phyloP scores from a whole-genome alignment of 192 early-diverging fungal genomes.

The Rhizophagus prolifer region DNA sequence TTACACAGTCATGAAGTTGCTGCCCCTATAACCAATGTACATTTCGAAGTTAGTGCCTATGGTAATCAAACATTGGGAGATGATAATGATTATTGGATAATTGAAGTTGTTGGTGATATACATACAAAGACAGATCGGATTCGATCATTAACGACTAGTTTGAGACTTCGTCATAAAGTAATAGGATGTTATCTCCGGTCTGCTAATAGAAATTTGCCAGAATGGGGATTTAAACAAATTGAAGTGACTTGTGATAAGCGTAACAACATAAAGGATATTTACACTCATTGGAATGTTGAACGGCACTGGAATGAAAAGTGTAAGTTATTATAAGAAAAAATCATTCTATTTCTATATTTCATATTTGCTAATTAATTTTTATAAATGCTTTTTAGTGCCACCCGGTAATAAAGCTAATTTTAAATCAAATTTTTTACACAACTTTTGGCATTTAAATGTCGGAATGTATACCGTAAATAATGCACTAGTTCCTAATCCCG shows the following conservation, averaged over 20 bases:
- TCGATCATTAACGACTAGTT: constrained; percentile 74
- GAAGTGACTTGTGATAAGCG: constrained; percentile 87
- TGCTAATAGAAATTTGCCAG: constrained; percentile 73
- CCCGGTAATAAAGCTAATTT: constrained; percentile 60
- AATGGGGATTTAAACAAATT: constrained; percentile 96
- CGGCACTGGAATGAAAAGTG: constrained; percentile 73
- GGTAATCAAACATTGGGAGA: constrained; percentile 75
- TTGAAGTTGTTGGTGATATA: constrained; percentile 79
- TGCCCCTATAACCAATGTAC: constrained; percentile 69
- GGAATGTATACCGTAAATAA: constrained; percentile 98
- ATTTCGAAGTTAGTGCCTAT: constrained; percentile 91
- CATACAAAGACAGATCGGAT: constrained; percentile 48
- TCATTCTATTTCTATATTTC: too few species aligned
- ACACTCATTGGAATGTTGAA: constrained; percentile 94
- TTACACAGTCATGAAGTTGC: constrained; percentile 83
- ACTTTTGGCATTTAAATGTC: constrained; percentile 88
- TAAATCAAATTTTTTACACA: constrained; percentile 73
- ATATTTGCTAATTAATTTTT: not conserved
- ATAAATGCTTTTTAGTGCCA: constrained; percentile 56
- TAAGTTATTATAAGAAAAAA: constrained; percentile 34
- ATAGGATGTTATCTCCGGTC: constrained; percentile 79
- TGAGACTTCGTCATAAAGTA: constrained; percentile 73
- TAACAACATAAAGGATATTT: constrained; percentile 53
- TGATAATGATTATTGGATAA: constrained; percentile 86
- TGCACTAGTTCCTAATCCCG: constrained; percentile 86